Conservation (phyloP, 345 rosid genomes). For the Gossypium mustelinum region DNA sequence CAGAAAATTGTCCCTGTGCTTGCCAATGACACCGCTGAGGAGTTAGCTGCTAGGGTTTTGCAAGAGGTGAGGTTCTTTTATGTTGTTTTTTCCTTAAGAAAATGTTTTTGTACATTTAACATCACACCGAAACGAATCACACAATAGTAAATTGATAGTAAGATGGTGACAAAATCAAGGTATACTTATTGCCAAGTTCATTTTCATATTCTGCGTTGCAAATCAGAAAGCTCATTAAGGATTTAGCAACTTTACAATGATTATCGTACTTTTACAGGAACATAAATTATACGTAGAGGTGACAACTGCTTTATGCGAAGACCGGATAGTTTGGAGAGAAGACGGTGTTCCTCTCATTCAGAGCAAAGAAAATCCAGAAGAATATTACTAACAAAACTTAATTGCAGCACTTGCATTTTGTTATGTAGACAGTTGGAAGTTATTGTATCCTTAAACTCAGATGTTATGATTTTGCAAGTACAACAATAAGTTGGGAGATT, state of each 20-base stretch:
- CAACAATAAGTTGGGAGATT: not conserved
- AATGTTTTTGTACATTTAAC: not conserved
- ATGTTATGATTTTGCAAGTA: not conserved
- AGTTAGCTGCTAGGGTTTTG: conserved; percentile 79
- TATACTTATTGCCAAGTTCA: not conserved
- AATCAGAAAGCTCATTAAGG: not conserved
- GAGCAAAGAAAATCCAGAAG: conserved; percentile 45
- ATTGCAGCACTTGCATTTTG: not conserved
- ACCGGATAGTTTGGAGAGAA: conserved; percentile 70
- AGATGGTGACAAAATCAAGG: not conserved
- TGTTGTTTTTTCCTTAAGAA: not conserved
- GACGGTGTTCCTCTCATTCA: conserved; percentile 79
- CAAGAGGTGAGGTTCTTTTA: conserved; percentile 39
- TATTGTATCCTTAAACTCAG: not conserved
- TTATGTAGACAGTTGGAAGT: not conserved
- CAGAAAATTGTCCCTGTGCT: conserved; percentile 68
- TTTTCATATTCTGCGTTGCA: too few species aligned
- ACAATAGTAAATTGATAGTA: not conserved
- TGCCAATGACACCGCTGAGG: conserved; percentile 61
- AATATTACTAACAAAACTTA: conserved; percentile 30
- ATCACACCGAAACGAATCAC: not conserved
- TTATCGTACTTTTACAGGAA: conserved; percentile 36
- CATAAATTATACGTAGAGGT: conserved; percentile 75
- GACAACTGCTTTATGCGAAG: conserved; percentile 59
- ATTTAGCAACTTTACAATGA: not conserved